Evolutionary conservation across 208 protist genomes (phyloP), one percentile per base, ranked within the genome.

Genomic region (Wallacemonas sp.): DNA sequence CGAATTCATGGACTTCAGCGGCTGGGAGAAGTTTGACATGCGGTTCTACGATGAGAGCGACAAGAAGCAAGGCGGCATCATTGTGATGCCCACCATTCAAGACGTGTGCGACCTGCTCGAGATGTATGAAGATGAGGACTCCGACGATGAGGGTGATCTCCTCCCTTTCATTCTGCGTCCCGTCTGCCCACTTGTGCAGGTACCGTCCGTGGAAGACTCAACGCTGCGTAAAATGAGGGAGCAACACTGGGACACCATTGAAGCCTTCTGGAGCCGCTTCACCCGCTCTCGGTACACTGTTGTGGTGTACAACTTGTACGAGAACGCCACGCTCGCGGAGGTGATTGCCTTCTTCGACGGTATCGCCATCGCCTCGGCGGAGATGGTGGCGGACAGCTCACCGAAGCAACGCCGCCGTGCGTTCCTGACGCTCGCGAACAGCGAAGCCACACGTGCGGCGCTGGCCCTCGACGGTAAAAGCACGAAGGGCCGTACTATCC

Each of bases 121-220:
- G 60, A 84, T 79, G 67, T 95, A 95, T 71, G 89, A 95, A 55
- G 89, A 95, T 62, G 89, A 95, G 58, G 89, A 95, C 70, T 88
- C 80, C 8, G 89, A 95, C 66, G 89, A 95, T 68, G 85, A 95
- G 38, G 80, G 83, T 22, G 86, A 88, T 45, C 36, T 90, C 8
- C 68, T 95, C n/a, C 83, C 81, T 1, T 95, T 95, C 66, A 72
- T 84, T 51, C 75, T 95, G 42, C 89, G 89, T 2, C 89, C 89
- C 22, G 82, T 95, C 14, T 45, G 73, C 6, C 86, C 85, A 26
- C 75, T 91, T 0, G 75, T 88, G 1, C 66, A 73, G 14, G 86
- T 95, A 22, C 89, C 89, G 12, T 86, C 66, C 45, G 75, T 95
- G 17, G 89, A 95, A 70, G 89, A 95, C 55, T 76, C 89, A 2